Conservation (phyloP, 106 monocot species). For the Narthecium ossifragum region DNA sequence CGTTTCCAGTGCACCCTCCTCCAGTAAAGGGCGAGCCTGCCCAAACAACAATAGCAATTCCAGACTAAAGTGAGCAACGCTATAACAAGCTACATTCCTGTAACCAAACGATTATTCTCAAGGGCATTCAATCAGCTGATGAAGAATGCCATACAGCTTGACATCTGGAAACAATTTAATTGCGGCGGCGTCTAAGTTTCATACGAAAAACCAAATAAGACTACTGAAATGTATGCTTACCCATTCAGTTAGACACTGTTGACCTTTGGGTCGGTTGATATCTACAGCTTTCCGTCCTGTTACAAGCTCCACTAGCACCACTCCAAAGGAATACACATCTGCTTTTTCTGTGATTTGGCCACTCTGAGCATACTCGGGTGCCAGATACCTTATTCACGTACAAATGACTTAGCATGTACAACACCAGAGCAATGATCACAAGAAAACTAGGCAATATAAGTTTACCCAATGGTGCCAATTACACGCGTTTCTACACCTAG, state of each 20-base stretch:
- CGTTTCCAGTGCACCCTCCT: conserved; percentile 19
- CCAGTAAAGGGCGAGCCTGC: conserved; percentile 34
- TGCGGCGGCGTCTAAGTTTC: no score
- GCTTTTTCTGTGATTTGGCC: conserved; percentile 41
- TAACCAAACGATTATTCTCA: neutral
- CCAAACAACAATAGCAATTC: neutral
- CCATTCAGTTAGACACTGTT: conserved; percentile 50
- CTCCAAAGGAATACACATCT: conserved; percentile 47
- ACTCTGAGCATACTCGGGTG: conserved; percentile 41
- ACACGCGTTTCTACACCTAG: conserved; percentile 28
- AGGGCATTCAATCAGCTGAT: neutral
- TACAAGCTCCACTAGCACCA: conserved; percentile 37
- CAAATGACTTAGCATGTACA: neutral
- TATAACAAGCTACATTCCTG: no score
- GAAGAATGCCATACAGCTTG: no score
- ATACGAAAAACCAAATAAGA: no score
- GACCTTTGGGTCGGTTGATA: conserved; percentile 37
- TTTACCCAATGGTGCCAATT: conserved; percentile 38
- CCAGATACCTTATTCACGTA: conserved; percentile 25
- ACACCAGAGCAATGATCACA: neutral
- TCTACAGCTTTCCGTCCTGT: conserved; percentile 43
- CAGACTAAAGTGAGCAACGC: no score
- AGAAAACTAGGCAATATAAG: neutral
- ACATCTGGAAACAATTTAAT: no score
- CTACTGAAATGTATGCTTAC: conserved; percentile 15